These are phyloP conservation scores for Pezicula neosporulosa DNA, from an alignment of 2,329 filamentous ascomycete species.

Conservation along the genomic window DNA sequence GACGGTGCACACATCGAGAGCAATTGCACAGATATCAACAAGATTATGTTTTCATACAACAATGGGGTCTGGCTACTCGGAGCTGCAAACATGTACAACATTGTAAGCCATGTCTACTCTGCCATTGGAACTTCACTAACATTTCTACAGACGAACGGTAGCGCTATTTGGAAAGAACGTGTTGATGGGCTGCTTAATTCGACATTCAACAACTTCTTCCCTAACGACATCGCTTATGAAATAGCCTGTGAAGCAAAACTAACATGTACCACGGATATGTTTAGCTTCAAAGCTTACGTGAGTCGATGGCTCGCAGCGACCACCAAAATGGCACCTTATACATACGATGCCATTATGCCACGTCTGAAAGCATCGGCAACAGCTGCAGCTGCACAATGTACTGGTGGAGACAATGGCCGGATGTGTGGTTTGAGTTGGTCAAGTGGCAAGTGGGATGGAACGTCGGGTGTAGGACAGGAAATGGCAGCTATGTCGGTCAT, in stretches of 20 bases:
- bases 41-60: conserved; percentile 68
- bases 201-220: conserved; percentile 33
- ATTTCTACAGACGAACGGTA: conserved; percentile 29
- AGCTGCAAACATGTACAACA: conserved; percentile 40
- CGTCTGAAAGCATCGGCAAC: conserved; percentile 47
- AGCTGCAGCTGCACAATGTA: conserved; percentile 52
- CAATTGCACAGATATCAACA: conserved; percentile 50
- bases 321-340: conserved; percentile 55
- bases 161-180: conserved; percentile 32
- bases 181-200: conserved; percentile 29
- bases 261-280: conserved; percentile 60
- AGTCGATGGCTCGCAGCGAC: conserved; percentile 56
- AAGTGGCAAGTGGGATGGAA: conserved; percentile 32
- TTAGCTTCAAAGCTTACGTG: conserved; percentile 64
- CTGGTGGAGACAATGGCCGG: conserved; percentile 40
- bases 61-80: conserved; percentile 60
- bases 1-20: conserved; percentile 47
- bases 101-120: conserved; percentile 50
- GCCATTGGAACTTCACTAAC: conserved; percentile 53
- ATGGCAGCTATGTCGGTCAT: conserved; percentile 57
- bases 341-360: conserved; percentile 43
- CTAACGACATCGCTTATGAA: conserved; percentile 55
- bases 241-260: conserved; percentile 51
- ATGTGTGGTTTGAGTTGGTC: conserved; percentile 39
- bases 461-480: conserved; percentile 44